Conservation (phyloP, 768 basidiomycete species). For the Pleurotus salmoneostramineus region DNA sequence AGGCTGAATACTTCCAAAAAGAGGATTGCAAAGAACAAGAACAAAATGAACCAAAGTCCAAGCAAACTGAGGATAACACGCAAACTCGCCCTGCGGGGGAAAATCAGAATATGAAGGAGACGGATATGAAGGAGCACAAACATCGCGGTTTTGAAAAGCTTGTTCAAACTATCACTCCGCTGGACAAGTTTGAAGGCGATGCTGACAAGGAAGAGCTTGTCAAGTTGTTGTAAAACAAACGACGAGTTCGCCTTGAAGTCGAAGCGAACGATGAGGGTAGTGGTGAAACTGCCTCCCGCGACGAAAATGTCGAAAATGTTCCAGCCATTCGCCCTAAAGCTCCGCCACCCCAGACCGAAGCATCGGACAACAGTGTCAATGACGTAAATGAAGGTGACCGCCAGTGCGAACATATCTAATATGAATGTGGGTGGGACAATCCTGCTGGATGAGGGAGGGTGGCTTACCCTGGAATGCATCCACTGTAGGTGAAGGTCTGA, state of each 20-base stretch:
- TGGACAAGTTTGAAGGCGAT: constrained; percentile 95
- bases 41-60: constrained; percentile 84
- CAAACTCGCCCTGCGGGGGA: constrained; percentile 73
- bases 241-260: constrained; percentile 27
- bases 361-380: constrained; percentile 77
- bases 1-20: constrained; percentile 89
- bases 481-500: constrained; percentile 42
- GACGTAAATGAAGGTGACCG: constrained; percentile 66
- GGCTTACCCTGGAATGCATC: constrained; percentile 57
- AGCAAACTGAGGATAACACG: constrained; percentile 84
- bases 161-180: constrained; percentile 81
- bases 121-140: constrained; percentile 43
- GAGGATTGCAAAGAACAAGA: constrained; percentile 87
- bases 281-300: constrained; percentile 76
- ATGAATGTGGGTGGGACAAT: neutral
- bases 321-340: constrained; percentile 91
- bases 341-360: constrained; percentile 78
- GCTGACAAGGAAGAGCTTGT: constrained; percentile 89
- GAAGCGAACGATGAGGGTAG: constrained; percentile 71
- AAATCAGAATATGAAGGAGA: constrained; percentile 7
- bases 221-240: constrained; percentile 60
- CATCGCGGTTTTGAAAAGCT: constrained; percentile 95
- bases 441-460: neutral
- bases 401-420: constrained; percentile 77
- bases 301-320: constrained; percentile 87